These are phyloP conservation scores for Entomortierella lignicola DNA, from an alignment of 192 early-diverging fungal species.

Conservation along the genomic window DNA sequence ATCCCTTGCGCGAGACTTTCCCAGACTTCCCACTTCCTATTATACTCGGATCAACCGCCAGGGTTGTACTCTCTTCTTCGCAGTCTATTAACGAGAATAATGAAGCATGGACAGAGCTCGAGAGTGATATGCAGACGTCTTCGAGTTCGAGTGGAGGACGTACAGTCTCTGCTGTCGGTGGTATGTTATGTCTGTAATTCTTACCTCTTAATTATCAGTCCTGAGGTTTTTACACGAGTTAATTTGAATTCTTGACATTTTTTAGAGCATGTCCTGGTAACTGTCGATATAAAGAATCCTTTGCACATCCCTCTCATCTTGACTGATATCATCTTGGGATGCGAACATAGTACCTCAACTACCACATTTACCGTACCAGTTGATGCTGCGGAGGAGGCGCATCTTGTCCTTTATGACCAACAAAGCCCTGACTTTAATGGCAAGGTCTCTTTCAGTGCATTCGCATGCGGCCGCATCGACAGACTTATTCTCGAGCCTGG, in stretches of 20 bases:
- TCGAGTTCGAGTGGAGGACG: conserved; percentile 60
- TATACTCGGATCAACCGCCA: conserved; percentile 64
- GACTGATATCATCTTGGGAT: conserved; percentile 72
- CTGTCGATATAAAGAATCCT: conserved; percentile 75
- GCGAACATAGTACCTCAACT: conserved; percentile 55
- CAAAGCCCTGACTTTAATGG: conserved; percentile 33
- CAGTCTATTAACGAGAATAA: conserved; percentile 65
- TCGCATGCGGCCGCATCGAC: conserved; percentile 68
- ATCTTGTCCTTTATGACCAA: conserved; percentile 48
- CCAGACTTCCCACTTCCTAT: conserved; percentile 70
- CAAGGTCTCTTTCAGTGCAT: conserved; percentile 56
- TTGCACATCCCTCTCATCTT: conserved; percentile 76
- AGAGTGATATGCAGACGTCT: conserved; percentile 54
- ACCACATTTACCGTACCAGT: conserved; percentile 27
- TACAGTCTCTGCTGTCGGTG: conserved; percentile 80
- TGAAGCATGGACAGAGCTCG: conserved; percentile 77
- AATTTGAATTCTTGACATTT: neutral
- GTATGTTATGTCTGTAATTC: conserved; percentile 45
- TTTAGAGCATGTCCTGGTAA: conserved; percentile 77
- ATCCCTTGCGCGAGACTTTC: conserved; percentile 58
- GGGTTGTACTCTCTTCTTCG: conserved; percentile 72
- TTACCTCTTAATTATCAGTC: neutral
- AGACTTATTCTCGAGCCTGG: conserved; percentile 44
- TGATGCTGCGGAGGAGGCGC: conserved; percentile 39
- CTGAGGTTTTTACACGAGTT: neutral